phyloP scores from a whole-genome alignment of 805 yeast genomes.

The Candida maltosa region DNA sequence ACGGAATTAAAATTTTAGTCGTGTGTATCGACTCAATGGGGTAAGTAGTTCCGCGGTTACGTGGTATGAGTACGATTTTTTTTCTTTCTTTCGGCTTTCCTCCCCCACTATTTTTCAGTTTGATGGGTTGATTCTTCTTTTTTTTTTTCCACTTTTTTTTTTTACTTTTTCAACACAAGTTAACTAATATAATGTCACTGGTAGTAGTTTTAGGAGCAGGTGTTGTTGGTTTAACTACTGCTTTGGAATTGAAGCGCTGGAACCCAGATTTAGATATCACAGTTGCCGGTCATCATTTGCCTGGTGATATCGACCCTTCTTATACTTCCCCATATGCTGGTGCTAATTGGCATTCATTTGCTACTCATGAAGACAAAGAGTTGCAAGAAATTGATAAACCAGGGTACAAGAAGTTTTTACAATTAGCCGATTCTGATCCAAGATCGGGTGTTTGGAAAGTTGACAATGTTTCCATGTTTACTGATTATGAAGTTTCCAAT shows the following conservation, averaged over 20 bases:
- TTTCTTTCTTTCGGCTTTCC: too few species aligned
- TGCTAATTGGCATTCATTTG: constrained; percentile 69
- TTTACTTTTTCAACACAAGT: too few species aligned
- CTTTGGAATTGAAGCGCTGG: constrained; percentile 24
- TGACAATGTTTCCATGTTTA: constrained; percentile 15
- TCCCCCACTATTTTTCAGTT: too few species aligned
- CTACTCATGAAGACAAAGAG: constrained; percentile 32
- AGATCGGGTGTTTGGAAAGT: constrained; percentile 43
- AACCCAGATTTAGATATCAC: constrained; percentile 22
- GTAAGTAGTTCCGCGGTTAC: too few species aligned
- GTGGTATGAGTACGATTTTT: too few species aligned
- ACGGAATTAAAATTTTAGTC: too few species aligned
- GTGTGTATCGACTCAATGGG: too few species aligned
- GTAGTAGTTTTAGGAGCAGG: constrained; percentile 32
- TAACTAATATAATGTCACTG: too few species aligned
- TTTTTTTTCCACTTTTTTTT: too few species aligned
- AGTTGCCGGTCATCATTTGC: constrained; percentile 38
- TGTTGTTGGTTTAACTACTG: constrained; percentile 35
- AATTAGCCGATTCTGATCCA: constrained; percentile 46
- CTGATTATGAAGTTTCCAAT: constrained; percentile 9
- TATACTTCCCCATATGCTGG: constrained; percentile 72
- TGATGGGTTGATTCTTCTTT: too few species aligned
- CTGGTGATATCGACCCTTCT: constrained; percentile 50
- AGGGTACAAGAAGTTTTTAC: constrained; percentile 46
- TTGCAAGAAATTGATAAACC: constrained; percentile 44